Evolutionary conservation across 176 grass and related monocot genomes (phyloP).

Genomic region (Microstegium vimineum): DNA sequence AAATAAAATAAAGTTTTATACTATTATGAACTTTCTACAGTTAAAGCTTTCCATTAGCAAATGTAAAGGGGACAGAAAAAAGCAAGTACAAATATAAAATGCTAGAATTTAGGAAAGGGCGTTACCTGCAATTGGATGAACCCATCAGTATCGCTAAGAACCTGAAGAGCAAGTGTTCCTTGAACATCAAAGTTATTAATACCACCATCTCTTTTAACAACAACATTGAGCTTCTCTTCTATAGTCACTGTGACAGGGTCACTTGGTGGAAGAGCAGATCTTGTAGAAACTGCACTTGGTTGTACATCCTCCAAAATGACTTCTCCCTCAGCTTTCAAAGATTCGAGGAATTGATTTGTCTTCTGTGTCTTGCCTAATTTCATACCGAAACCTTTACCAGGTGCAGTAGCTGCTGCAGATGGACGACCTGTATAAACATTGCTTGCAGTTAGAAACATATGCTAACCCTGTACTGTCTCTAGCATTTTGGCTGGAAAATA

Average conservation of each 20-base stretch:
- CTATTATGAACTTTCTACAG: background rate
- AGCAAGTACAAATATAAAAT: background rate
- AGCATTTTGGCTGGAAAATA: slow-evolving; percentile 1
- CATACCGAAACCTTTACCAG: slow-evolving; percentile 85
- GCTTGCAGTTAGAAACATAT: slow-evolving; percentile 7
- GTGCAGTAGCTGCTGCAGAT: slow-evolving; percentile 51
- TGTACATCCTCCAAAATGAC: slow-evolving; percentile 83
- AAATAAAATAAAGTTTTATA: background rate
- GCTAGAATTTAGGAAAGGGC: background rate
- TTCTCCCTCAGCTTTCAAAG: slow-evolving; percentile 88
- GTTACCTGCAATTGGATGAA: slow-evolving; percentile 83
- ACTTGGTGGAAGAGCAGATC: slow-evolving; percentile 45
- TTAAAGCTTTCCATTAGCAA: background rate
- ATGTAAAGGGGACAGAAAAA: background rate
- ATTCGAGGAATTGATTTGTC: slow-evolving; percentile 85
- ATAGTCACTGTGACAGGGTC: slow-evolving; percentile 80
- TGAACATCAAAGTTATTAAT: slow-evolving; percentile 80
- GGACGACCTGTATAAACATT: slow-evolving; percentile 43
- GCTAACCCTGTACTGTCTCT: background rate
- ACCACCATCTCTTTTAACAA: slow-evolving; percentile 72
- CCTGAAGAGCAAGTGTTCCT: slow-evolving; percentile 78
- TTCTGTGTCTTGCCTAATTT: slow-evolving; percentile 75
- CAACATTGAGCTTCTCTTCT: slow-evolving; percentile 74
- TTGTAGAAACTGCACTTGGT: slow-evolving; percentile 37
- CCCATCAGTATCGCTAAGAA: slow-evolving; percentile 76